These are phyloP conservation scores for Chlorella sp. DNA, from an alignment of 139 green algal genomes.

Conservation along the genomic window DNA sequence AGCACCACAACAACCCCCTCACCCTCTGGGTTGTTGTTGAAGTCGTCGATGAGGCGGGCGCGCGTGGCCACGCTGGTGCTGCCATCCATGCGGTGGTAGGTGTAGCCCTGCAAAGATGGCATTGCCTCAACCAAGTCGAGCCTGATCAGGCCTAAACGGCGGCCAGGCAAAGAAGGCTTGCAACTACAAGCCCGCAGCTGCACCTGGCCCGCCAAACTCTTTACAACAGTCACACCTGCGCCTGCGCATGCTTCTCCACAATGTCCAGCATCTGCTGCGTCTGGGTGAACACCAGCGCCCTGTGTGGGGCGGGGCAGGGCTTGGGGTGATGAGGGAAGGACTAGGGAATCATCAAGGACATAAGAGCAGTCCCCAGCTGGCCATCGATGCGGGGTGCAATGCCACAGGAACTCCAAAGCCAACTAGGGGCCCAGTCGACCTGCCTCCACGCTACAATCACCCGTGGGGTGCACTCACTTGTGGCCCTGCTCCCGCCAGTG, in stretches of 20 bases:
- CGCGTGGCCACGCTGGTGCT: slow-evolving; percentile 79
- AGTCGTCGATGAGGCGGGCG: slow-evolving; percentile 86
- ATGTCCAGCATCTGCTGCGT: slow-evolving; percentile 99
- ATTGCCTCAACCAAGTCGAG: too few species aligned
- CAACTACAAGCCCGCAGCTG: too few species aligned
- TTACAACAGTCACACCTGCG: too few species aligned
- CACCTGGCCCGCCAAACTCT: too few species aligned
- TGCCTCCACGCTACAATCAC: not conserved
- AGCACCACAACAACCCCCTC: not conserved
- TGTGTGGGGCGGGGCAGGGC: slow-evolving; percentile 13
- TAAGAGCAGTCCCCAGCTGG: too few species aligned
- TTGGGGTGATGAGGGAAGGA: too few species aligned
- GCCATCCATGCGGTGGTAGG: slow-evolving; percentile 97
- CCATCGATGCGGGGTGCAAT: too few species aligned
- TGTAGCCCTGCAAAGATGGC: slow-evolving; percentile 38
- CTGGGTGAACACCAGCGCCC: slow-evolving; percentile 87
- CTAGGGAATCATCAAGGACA: too few species aligned
- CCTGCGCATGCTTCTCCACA: slow-evolving; percentile 78
- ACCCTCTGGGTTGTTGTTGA: slow-evolving; percentile 78
- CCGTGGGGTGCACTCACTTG: slow-evolving; percentile 49
- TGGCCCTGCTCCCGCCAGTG: slow-evolving; percentile 87
- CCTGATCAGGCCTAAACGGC: too few species aligned
- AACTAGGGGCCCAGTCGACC: too few species aligned
- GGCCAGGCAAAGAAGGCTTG: too few species aligned
- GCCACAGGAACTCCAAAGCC: too few species aligned